Base-by-base conservation (phyloP, 306 rosid species). In the Cyclanthera cordifolia region DNA sequence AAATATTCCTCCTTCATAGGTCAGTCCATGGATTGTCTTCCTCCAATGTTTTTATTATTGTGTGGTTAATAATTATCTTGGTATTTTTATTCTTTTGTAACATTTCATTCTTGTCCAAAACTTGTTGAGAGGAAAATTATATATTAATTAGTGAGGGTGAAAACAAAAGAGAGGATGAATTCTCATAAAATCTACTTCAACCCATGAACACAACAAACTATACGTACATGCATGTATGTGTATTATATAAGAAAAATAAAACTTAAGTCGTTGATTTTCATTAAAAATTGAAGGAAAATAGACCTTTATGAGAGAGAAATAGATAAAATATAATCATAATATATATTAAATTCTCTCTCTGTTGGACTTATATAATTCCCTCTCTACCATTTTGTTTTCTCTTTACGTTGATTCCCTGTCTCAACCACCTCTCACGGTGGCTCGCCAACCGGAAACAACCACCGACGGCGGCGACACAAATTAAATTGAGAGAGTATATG, bases 321-420 rank as follows among this genome's bases (percentile, higher is more conserved):
- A 41, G 51, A 43, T 34, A 34, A 34, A 53, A 3, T n/a, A n/a
- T n/a, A n/a, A 58, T 32, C 15, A n/a, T 43, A 32, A 58, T 60
- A 37, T 37, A 37, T 34, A n/a, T n/a, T n/a, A 70, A 75, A 81
- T 73, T 82, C 85, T 78, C 78, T 78, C 85, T 83, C 81, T 10
- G 9, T 41, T 47, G 89, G 73, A 81, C 78, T 87, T 77, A 84
- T 77, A 63, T 63, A 63, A 63, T 14, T 71, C 73, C n/a, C 1
- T 14, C 41, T 46, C 50, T 46, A 4, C 27, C 72, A 74, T 65
- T 60, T 74, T 53, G 56, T 56, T 56, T 23, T 63, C 72, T 60
- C 55, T 66, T 30, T 73, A 61, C 50, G 47, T 63, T 39, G 28
- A 4, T 52, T 45, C 53, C 49, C 58, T 19, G 24, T 19, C 2